These are phyloP conservation scores for Colletotrichum sp. DNA, from an alignment of 2,329 filamentous ascomycete genomes.

Conservation along the genomic window DNA sequence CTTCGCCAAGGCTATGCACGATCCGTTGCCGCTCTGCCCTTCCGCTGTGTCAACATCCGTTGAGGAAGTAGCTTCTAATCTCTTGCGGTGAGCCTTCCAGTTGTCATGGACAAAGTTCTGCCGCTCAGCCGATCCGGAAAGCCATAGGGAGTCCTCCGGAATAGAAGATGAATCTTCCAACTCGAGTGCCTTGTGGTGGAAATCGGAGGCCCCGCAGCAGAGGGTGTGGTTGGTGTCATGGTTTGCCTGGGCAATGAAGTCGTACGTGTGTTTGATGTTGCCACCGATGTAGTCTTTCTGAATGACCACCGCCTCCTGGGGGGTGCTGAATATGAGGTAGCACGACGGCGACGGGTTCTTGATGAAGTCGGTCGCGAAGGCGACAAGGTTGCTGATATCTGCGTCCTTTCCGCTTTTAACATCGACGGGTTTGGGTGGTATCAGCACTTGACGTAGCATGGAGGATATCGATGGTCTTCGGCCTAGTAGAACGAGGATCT, in stretches of 20 bases:
- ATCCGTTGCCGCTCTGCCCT: background rate
- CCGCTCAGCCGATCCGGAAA: conserved; percentile 19
- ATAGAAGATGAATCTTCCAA: background rate
- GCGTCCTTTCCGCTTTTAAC: background rate
- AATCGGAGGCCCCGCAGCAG: background rate
- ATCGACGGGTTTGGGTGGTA: background rate
- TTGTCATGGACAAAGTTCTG: conserved; percentile 32
- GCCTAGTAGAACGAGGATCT: conserved; percentile 59
- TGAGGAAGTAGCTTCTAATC: conserved; percentile 10
- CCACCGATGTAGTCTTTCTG: conserved; percentile 60
- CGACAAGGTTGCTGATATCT: background rate
- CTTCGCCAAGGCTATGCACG: background rate
- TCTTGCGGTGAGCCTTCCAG: conserved; percentile 24
- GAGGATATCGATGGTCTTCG: conserved; percentile 58
- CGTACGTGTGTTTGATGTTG: conserved; percentile 42
- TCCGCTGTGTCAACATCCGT: conserved; percentile 11
- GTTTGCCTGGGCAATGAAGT: conserved; percentile 63
- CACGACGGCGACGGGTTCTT: conserved; percentile 53
- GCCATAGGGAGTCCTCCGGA: background rate
- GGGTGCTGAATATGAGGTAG: conserved; percentile 62
- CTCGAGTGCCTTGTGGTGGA: background rate
- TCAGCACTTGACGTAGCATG: conserved; percentile 43
- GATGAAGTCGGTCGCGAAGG: conserved; percentile 30
- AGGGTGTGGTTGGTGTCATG: conserved; percentile 45
- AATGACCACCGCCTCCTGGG: conserved; percentile 48